Evolutionary conservation across 306 rosid species (phyloP), one percentile per base, ranked within the genome.

Genomic region (Lotus japonicus): DNA sequence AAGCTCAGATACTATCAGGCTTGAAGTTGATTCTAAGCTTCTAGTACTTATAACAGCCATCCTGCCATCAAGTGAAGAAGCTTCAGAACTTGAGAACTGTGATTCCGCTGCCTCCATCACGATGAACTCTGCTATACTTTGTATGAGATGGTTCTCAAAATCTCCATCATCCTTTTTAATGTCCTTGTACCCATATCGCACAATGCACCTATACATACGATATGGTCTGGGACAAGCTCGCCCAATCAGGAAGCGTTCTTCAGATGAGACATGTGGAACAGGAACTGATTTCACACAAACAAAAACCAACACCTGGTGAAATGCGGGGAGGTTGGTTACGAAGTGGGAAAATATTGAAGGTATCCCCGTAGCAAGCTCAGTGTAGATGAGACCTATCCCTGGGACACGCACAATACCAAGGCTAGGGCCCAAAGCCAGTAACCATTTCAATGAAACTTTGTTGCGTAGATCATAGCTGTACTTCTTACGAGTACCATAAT

Each of bases 331-430:
- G 72, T 90, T 90, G 12, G 97, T 90, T 13, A 90, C 95, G 7
- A 90, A 90, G 80, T 90, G 97, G 35, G 97, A 86, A 74, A 90
- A 90, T 86, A 90, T 80, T 26, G 89, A 76, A 4, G 97, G 97
- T 39, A 90, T 89, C 64, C 97, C 95, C 0, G 95, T 79, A 5
- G 95, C 92, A 60, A 88, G 78, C 83, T 90, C 97, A 0, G 97
- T 79, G 84, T 90, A 88, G 73, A 90, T 88, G 84, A 90, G 87
- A 59, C 97, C 97, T 18, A 90, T 84, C n/a, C 97, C 97, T 1
- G 97, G 92, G 52, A 90, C 97, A 14, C 97, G 92, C 44, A 88
- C 95, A 68, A 88, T 86, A 65, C 97, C 95, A 0, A 91, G 95
- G 80, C 95, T 91, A 19, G 97, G 97, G 59, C 95, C 97, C 36